Base-by-base conservation (phyloP, 306 rosid species). In the Rubus parviflorus region DNA sequence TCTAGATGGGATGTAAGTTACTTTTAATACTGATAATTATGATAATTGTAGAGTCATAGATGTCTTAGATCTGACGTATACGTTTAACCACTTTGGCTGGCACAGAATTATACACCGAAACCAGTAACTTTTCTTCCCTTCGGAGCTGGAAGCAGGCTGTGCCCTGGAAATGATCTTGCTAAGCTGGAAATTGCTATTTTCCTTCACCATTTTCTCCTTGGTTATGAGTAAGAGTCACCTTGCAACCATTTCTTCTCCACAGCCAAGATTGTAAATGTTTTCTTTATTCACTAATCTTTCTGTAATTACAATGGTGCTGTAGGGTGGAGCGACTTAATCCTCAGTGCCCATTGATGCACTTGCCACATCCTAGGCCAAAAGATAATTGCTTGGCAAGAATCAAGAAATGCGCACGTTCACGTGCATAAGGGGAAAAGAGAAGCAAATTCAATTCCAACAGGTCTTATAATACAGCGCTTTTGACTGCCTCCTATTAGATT, bases 51-150 rank as follows among this genome's bases (percentile, higher is more conserved):
- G 0, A 43, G 54, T 47, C 4, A 30, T 19, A 12, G 35, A 57
- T 43, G 38, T 47, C 51, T 30, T 42, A 1, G 30, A 40, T 41
- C 48, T 63, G 38, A 23, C 19, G 9, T 43, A 4, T 22, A 38
- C 42, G 42, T 73, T 63, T 49, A 38, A 19, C 4, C 23, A n/a
- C 42, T 70, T 70, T 57, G 40, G 22, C 47, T 20, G n/a, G 41
- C 46, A 19, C 54, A 93, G 89, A 49, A 58, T 47, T 69, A 5
- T 23, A 85, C 83, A 63, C 92, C 88, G 51, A 91, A 85, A 79
- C 94, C 94, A 0, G 97, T 90, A 51, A 87, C 88, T 51, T 94
- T 94, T 88, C 87, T 94, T 64, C 98, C 98, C 75, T 94, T 94
- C 74, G 98, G 97, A 81, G 89, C 80, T 62, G 98, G 98, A 84